Evolutionary conservation across 192 early-diverging fungal genomes (phyloP), one percentile per base, ranked within the genome.

Genomic region (Chytriomyces sp.): DNA sequence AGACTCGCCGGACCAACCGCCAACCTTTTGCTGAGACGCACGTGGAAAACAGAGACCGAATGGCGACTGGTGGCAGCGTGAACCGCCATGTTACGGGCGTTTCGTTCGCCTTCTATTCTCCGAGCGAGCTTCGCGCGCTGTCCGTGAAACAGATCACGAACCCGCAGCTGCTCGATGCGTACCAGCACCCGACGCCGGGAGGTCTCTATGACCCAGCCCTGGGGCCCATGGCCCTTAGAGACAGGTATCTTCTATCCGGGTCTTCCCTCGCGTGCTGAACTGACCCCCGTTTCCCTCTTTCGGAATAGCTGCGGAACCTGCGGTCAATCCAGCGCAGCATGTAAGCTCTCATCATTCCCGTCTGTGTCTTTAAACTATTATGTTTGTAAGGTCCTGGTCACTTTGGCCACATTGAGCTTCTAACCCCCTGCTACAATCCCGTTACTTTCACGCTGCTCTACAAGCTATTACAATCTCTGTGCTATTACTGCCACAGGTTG

Each of bases 351-450:
- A n/a, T n/a, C n/a, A n/a, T n/a, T n/a, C n/a, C n/a, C n/a, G n/a
- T n/a, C n/a, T n/a, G n/a, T n/a, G n/a, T n/a, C n/a, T n/a, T n/a
- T n/a, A n/a, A n/a, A n/a, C n/a, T n/a, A n/a, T n/a, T n/a, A n/a
- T n/a, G n/a, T n/a, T n/a, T n/a, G n/a, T n/a, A n/a, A n/a, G n/a
- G n/a, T 72, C 95, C 95, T 3, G 96, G 96, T 38, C 95, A 98
- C 72, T 98, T 96, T 85, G 95, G 96, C 17, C 94, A 98, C 77
- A 96, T 98, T 72, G 93, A 97, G 68, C 86, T 98, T 26, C 90
- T 91, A 12, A 83, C 87, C 14, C 92, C 93, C 26, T 91, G 91
- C 40, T 90, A 94, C 79, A 97, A 99, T 80, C 91, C 98, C 22
- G 87, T 97, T 84, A 93, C 97, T 75, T 97, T 98, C 76, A 82